Evolutionary conservation across 169 alveolate genomes (phyloP), one percentile per base, ranked within the genome.

Genomic region (Perkinsus chesapeaki): DNA sequence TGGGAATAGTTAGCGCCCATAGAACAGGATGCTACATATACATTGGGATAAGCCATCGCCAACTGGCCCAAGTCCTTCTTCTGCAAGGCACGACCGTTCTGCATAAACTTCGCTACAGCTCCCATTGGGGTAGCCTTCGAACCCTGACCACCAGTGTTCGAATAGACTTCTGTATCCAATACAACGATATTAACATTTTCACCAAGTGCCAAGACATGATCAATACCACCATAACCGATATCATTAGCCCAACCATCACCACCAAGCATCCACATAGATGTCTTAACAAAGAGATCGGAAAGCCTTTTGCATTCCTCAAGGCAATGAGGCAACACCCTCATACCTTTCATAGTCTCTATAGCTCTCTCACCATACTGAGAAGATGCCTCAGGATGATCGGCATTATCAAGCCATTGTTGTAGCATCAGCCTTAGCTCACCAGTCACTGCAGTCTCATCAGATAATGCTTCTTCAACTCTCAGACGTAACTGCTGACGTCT

Each of bases 181-280:
- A 95, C 95, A 39, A 95, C 31, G 47, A 95, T 93, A 93, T 95
- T 95, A 31, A 95, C 95, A 92, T 95, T 92, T 23, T 60, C 82
- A 16, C 82, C 82, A 60, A 60, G 93, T 39, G 96, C 94, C 48
- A 94, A 39, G 19, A 96, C 96, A 48, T 94, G 96, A 93, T 94
- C 96, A 91, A 96, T 48, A 0, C 97, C 96, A 23, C 96, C 96
- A 91, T 73, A 94, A 82, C 96, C 97, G 39, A 96, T 96, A 94
- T 96, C 97, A 73, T 96, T 95, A n/a, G 96, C 96, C 96, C 97
- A 96, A 48, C 97, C 97, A 73, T 96, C 97, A 27, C 97, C 97
- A 0, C 96, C 97, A 31, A 93, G 92, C 60, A 60, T 60, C 82
- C 82, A 60, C 82, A 60, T 60, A 16, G 82, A 60, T 9, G 82